Percentiles rank a stretch among this genome's conserved stretches.
These are phyloP conservation scores for Penicillium sp. DNA, from an alignment of 2,329 filamentous ascomycete species.

Conservation along the genomic window DNA sequence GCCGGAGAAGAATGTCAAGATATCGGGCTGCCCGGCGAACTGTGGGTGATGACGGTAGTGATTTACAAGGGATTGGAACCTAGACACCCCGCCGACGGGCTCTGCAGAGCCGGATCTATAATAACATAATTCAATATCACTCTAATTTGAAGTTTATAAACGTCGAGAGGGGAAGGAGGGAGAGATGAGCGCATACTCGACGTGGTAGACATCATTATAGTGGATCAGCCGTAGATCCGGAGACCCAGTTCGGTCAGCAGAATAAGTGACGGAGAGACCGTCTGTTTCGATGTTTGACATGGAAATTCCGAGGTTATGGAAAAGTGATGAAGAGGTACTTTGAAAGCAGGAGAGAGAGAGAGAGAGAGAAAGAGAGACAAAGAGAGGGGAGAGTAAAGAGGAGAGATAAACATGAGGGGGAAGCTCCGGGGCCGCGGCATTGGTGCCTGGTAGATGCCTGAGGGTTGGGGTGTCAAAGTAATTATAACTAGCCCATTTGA, in stretches of 20 bases:
- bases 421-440: background rate
- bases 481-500: background rate
- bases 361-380: background rate
- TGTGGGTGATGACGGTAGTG: constrained; percentile 66
- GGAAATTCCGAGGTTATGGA: background rate
- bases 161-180: background rate
- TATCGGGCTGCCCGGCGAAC: constrained; percentile 62
- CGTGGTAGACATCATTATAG: constrained; percentile 93
- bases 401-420: constrained; percentile 16
- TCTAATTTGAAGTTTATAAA: background rate
- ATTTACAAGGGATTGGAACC: constrained; percentile 76
- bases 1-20: constrained; percentile 82
- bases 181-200: constrained; percentile 55
- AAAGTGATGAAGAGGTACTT: background rate
- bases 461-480: constrained; percentile 3
- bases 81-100: constrained; percentile 75
- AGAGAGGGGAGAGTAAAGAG: background rate
- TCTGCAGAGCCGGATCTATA: constrained; percentile 65
- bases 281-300: constrained; percentile 34
- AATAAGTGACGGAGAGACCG: constrained; percentile 44
- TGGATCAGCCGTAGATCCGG: constrained; percentile 81
- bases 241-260: constrained; percentile 45
- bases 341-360: background rate
- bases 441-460: constrained; percentile 15
- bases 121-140: constrained; percentile 15